Evolutionary conservation across 345 rosid species (phyloP).

Genomic region (Cardiospermum halicacabum): DNA sequence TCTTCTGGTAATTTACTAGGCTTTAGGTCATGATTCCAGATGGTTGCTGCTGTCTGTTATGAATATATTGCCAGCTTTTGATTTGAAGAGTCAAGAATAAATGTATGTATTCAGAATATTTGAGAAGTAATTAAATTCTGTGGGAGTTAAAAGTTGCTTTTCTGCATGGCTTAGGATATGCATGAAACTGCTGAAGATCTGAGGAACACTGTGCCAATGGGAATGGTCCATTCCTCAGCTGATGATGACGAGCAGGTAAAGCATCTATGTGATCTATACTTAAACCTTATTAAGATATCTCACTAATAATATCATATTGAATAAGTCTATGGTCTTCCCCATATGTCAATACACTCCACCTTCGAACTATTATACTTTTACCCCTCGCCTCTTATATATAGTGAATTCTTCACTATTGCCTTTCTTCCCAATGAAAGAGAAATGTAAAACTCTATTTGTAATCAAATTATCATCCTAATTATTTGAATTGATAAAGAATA

Average conservation of each 20-base stretch:
- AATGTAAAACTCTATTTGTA: too few relatives aligned
- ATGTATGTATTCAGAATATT: neutral
- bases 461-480: too few relatives aligned
- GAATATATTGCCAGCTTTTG: neutral
- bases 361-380: neutral
- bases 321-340: neutral
- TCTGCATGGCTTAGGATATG: constrained; percentile 34
- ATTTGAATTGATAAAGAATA: constrained; percentile 1
- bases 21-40: neutral
- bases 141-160: constrained; percentile 7
- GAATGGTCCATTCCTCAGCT: constrained; percentile 40
- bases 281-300: neutral
- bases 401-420: neutral
- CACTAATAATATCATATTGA: neutral
- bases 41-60: neutral
- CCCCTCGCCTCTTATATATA: neutral
- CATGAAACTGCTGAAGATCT: constrained; percentile 35
- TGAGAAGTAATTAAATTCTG: neutral
- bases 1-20: neutral
- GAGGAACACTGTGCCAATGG: constrained; percentile 31
- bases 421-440: neutral
- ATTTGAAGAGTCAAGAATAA: neutral
- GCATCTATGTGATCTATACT: neutral
- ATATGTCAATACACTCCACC: neutral
- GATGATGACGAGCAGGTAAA: constrained; percentile 63